Percentiles rank a stretch among this genome's conserved stretches.
phyloP scores from a whole-genome alignment of 1,284 basidiomycete genomes.

The Boletus albobrunnescens region DNA sequence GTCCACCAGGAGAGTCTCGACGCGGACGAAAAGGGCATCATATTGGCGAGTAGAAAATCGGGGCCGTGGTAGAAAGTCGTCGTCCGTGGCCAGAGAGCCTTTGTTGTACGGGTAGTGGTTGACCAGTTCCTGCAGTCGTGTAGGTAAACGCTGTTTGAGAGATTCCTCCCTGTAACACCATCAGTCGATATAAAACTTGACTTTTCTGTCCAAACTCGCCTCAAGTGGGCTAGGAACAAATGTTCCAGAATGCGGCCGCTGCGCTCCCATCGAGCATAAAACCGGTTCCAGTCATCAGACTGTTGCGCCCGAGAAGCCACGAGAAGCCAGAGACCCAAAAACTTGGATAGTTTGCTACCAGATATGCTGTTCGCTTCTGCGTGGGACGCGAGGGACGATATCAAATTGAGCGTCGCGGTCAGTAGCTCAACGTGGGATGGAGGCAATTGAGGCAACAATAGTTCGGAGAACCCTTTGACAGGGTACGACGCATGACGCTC shows the following conservation, averaged over 20 bases:
- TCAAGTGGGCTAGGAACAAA: constrained; percentile 63
- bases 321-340: constrained; percentile 70
- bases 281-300: constrained; percentile 46
- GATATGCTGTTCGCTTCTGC: constrained; percentile 66
- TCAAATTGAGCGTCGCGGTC: constrained; percentile 51
- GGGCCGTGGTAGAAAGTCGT: constrained; percentile 49
- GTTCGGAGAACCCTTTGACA: constrained; percentile 53
- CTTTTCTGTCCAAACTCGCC: constrained; percentile 41
- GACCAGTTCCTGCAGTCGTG: constrained; percentile 65
- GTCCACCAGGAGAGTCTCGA: constrained; percentile 50
- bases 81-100: constrained; percentile 36
- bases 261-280: constrained; percentile 69
- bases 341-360: constrained; percentile 68
- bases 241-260: constrained; percentile 69
- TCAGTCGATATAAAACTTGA: constrained; percentile 6
- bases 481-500: constrained; percentile 58
- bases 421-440: constrained; percentile 55
- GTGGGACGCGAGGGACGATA: constrained; percentile 65
- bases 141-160: constrained; percentile 52
- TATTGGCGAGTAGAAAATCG: constrained; percentile 61
- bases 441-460: constrained; percentile 55
- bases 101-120: constrained; percentile 60
- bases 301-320: constrained; percentile 41
- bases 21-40: constrained; percentile 60
- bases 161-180: constrained; percentile 52